Conservation (phyloP, 345 rosid species). For the Carallia pectinifolia region DNA sequence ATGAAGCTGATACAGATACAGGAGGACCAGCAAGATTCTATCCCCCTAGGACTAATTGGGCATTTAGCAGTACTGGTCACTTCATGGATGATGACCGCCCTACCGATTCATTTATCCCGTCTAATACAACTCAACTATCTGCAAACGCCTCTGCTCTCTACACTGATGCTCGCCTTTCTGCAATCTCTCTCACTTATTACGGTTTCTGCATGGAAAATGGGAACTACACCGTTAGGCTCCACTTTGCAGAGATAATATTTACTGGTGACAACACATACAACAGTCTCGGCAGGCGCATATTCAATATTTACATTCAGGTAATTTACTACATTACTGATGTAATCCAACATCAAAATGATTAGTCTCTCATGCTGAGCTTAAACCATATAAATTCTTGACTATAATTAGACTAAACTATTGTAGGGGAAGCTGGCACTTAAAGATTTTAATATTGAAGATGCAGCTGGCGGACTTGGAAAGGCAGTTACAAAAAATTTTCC, state of each 20-base stretch:
- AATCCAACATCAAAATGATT: too few species aligned
- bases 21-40: slow-evolving; percentile 8
- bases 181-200: slow-evolving; percentile 16
- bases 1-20: slow-evolving; percentile 3
- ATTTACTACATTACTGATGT: background rate
- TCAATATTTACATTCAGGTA: slow-evolving; percentile 20
- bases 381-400: background rate
- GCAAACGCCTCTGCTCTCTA: background rate
- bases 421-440: slow-evolving; percentile 5
- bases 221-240: slow-evolving; percentile 18
- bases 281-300: slow-evolving; percentile 18
- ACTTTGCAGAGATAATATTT: slow-evolving; percentile 19
- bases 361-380: too few species aligned
- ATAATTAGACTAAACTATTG: background rate
- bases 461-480: slow-evolving; percentile 16
- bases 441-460: slow-evolving; percentile 14
- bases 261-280: slow-evolving; percentile 2
- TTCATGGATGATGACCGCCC: slow-evolving; percentile 1
- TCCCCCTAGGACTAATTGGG: slow-evolving; percentile 2
- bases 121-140: background rate
- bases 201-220: slow-evolving; percentile 17
- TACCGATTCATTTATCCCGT: background rate
- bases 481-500: slow-evolving; percentile 6
- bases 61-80: slow-evolving; percentile 15
- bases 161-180: slow-evolving; percentile 11